Evolutionary conservation across 2,329 filamentous ascomycete species (phyloP), one percentile per base, ranked within the genome.

Genomic region (Ambrosiella beaveri): DNA sequence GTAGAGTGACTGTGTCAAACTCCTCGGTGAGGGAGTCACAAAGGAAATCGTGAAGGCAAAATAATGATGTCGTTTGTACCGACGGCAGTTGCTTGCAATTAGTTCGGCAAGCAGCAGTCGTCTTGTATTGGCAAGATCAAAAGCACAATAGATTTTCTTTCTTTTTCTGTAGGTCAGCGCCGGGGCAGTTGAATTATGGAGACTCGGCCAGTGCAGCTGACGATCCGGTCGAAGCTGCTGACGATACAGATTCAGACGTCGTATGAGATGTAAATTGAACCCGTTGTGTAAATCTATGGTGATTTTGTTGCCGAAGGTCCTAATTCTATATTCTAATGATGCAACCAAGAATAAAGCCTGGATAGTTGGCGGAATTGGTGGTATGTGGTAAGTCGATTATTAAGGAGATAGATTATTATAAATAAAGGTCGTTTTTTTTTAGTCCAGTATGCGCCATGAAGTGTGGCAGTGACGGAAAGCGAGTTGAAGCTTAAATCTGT

Each of bases 21-120:
- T 56, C 45, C 58, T 58, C 47, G 57, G 53, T 58, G 57, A 54
- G 44, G 57, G 57, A 59, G 55, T 62, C 61, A 63, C 61, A 65
- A 62, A 44, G 61, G 54, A 57, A 54, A 41, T 57, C 51, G 58
- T 59, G 35, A 56, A 50, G 55, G 44, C 45, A 49, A 50, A 27
- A 37, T 36, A 15, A 12, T 38, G 52, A 17, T 27, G 52, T 54
- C 17, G 52, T 27, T 54, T 17, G 27, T 54, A 41, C 39, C 38
- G 52, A 54, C 38, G 52, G 37, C 37, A 38, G 52, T 44, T 54
- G 36, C 52, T 54, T 58, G 52, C 57, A 13, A 38, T 13, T 19
- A 49, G 35, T 15, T 27, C 7, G 35, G 52, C 52, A 54, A 54
- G 52, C 38, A 54, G 38, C 36, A 19, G 52, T 41, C 52, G 52